Conservation (phyloP, 345 rosid genomes). For the Citrus cavaleriei region DNA sequence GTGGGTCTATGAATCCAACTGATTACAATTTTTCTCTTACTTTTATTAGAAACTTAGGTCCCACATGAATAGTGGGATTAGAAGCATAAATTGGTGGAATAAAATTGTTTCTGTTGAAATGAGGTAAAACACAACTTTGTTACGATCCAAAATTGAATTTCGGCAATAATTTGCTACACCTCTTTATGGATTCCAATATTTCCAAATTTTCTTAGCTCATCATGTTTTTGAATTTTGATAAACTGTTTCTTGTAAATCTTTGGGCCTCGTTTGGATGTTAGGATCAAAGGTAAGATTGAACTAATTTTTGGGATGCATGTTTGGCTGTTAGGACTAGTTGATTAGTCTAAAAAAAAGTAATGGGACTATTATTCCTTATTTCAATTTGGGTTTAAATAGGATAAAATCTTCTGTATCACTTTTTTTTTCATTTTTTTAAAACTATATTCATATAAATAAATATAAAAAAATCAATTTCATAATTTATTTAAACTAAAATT, state of each 20-base stretch:
- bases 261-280: too few relatives aligned
- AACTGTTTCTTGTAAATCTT: background rate
- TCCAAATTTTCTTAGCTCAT: background rate
- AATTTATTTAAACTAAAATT: too few relatives aligned
- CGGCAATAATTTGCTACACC: slow-evolving; percentile 1
- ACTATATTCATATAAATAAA: too few relatives aligned
- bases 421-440: too few relatives aligned
- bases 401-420: too few relatives aligned
- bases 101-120: slow-evolving; percentile 17
- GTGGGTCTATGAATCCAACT: slow-evolving; percentile 86
- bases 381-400: too few relatives aligned
- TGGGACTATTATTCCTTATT: too few relatives aligned
- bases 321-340: too few relatives aligned
- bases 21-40: slow-evolving; percentile 11
- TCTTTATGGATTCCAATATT: background rate
- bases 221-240: background rate
- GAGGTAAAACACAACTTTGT: background rate
- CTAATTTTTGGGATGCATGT: too few relatives aligned
- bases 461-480: too few relatives aligned
- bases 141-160: background rate
- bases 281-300: too few relatives aligned
- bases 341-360: too few relatives aligned
- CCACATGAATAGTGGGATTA: slow-evolving; percentile 20
- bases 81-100: slow-evolving; percentile 29
- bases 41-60: slow-evolving; percentile 22